Evolutionary conservation across 2,329 filamentous ascomycete species (phyloP), one percentile per base, ranked within the genome.

Genomic region (Grosmannia serpens): DNA sequence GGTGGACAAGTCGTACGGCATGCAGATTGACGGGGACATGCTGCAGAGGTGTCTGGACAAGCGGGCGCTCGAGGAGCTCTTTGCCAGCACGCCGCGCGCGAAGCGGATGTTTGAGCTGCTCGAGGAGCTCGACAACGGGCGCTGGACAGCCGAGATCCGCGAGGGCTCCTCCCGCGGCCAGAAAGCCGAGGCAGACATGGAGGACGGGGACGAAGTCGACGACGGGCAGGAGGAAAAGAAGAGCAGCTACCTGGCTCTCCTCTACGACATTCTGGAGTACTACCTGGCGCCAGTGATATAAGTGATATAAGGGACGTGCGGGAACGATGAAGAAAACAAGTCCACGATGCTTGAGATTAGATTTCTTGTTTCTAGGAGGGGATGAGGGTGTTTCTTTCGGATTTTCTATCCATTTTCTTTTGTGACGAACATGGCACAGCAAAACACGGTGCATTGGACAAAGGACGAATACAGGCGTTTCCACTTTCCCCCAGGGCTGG

Each of bases 1-100:
- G 27, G 61, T 66, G 7, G 68, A 71, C 11, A 73, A 73, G 2
- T 74, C 75, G 44, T 65, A 71, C 27, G 74, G 74, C 60, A 82
- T 83, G 77, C 85, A 89, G 58, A 74, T 90, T 3, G 77, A 89
- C 61, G 87, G 87, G 0, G 84, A 89, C 64, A 72, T 88, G 41
- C 69, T 90, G 49, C 72, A 74, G 60, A 75, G 77, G 8, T 80
- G 84, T 60, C 63, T 84, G 13, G 71, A 78, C 22, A 71, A 67
- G 22, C 72, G 74, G 35, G 69, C 69, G 0, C 64, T 85, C 24
- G 75, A 80, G 64, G 63, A 65, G 33, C 64, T 82, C 17, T 69
- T 78, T 20, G 62, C 58, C 5, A 65, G 65, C 26, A 68, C 64
- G 24, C 67, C 67, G 50, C 69, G 69, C 22, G 62, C 71, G 4